phyloP scores from a whole-genome alignment of 441 rosid species.

The Erodium chrysanthum region DNA sequence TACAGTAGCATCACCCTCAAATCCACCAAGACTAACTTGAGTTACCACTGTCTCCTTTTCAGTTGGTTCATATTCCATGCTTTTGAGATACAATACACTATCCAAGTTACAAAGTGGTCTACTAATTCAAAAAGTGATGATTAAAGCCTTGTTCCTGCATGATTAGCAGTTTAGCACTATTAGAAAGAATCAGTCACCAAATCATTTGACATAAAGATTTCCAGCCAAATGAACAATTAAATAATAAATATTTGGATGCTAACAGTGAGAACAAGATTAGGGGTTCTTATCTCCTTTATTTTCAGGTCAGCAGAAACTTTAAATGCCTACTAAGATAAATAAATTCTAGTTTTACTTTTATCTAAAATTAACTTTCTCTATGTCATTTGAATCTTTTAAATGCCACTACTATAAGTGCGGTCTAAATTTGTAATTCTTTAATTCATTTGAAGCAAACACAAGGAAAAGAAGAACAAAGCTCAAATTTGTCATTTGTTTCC shows the following conservation, averaged over 20 bases:
- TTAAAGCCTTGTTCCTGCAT: neutral
- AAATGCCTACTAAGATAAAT: no score
- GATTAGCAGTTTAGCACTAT: neutral
- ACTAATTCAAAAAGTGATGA: neutral
- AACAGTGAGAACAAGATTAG: neutral
- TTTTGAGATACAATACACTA: neutral
- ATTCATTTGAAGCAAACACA: no score
- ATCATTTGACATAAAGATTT: neutral
- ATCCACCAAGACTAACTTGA: conserved; percentile 70
- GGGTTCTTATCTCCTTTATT: neutral
- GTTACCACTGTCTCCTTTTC: conserved; percentile 46
- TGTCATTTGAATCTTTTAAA: no score
- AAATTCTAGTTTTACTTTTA: no score
- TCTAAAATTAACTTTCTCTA: no score
- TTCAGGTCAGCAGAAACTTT: no score
- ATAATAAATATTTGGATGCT: neutral
- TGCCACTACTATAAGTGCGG: no score
- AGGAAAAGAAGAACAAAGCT: no score
- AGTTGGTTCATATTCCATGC: conserved; percentile 2
- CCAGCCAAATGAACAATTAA: neutral
- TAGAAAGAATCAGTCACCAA: neutral
- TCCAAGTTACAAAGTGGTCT: neutral
- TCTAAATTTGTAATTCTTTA: no score
- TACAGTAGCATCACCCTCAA: conserved; percentile 37
- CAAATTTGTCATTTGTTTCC: no score